Evolutionary conservation across 192 early-diverging fungal genomes (phyloP), one percentile per base, ranked within the genome.

Genomic region (Hyaloraphidium curvatum): DNA sequence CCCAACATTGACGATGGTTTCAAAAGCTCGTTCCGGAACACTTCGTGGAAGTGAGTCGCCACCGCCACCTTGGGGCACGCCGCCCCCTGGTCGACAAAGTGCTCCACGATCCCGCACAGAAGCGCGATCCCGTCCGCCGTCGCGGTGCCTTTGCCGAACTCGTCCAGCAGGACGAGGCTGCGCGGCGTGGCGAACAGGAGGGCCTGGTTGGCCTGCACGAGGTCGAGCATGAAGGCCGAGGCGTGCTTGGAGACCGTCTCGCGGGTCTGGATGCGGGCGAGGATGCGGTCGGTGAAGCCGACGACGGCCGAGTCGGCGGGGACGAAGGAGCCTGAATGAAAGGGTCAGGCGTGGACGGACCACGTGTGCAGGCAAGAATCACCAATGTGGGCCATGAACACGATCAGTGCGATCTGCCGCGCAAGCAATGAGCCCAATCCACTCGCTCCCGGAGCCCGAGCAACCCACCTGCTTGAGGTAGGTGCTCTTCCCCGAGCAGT

Each of bases 11-110:
- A 61, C 0, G 17, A 54, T 30, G 55, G 22, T n/a, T 65, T 53
- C 2, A 81, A 54, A 14, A 81, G 50, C 11, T 67, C 40, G 41
- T 69, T 63, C 23, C 63, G 56, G 31, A 77, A 66, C 14, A 80
- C 51, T 43, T 74, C 82, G 61, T 92, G 87, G 56, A 89, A 96
- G 60, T 96, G 91, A 0, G 91, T 96, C 3, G 80, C 79, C 0
- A 81, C 79, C 26, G 91, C 22, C 0, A 90, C 62, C 22, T 70
- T 72, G 29, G 89, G 87, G 19, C 74, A 79, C 4, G 66, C 54
- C 2, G 54, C 37, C 2, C 53, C 59, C 1, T 63, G 64, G 7
- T 52, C 54, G 17, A 70, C 43, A 52, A 91, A 72, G 16, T 74
- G 37, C 28, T 79, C 71, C 17, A 92, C 53, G 0, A 77, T 67